Base-by-base conservation (phyloP, 2,329 filamentous ascomycete genomes). In the Alternaria viburni region DNA sequence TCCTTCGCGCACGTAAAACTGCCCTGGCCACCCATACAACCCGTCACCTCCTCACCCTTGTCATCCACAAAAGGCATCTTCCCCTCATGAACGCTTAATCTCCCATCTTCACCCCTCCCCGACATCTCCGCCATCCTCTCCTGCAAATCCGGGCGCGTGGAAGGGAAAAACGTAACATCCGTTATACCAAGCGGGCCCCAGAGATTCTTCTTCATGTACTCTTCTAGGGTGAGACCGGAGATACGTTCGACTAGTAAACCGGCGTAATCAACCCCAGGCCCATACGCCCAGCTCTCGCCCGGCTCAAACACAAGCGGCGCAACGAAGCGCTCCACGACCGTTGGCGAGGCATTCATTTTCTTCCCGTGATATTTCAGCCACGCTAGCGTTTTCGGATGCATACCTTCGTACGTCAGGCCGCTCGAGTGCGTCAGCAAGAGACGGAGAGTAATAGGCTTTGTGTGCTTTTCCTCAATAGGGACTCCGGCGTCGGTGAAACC, bases 171-270 rank as follows among this genome's bases (percentile, higher is more conserved):
- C 55, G 81, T 85, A 68, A 89, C 83, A 46, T 86, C 82, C 1
- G 81, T 79, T 54, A 86, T 75, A 0, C 78, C 80, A 3, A 85
- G 76, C 1, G 82, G 83, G 52, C 79, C 71, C 74, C 83, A 81
- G 11, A 86, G 79, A 59, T 83, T 74, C 28, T 85, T 81, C 0
- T 88, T 87, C 1, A 89, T 89, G 65, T 91, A 87, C 63, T 87
- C 87, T 1, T 90, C 74, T 5, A 91, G 75, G 0, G 88, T 85
- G 63, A 77, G 75, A 6, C 76, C 73, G 25, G 70, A 83, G 78
- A 83, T 47, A 5, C 71, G 72, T 69, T 85, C 82, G 5, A 87
- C 72, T 1, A 82, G 74, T 6, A 81, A 62, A 4, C 83, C 84
- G 0, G 82, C 84, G 80, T 83, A 87, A 75, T 87, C 85, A 45